These are phyloP conservation scores for Pseudozyma sp. DNA, from an alignment of 1,284 basidiomycete genomes.

Conservation along the genomic window DNA sequence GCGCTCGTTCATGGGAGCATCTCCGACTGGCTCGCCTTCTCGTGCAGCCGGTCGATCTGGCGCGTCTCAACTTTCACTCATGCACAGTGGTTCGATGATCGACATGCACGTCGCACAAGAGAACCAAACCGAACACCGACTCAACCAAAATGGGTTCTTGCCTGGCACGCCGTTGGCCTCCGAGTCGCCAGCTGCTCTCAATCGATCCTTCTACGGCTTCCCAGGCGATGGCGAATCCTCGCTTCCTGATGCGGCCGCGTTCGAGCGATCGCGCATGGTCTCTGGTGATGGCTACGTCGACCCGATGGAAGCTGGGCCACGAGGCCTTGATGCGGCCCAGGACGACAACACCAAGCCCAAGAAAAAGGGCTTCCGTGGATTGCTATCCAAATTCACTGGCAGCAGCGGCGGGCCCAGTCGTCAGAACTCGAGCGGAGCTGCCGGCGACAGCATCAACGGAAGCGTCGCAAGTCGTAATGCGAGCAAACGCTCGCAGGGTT, in stretches of 20 bases:
- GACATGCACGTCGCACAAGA: conserved; percentile 70
- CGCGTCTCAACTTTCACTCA: conserved; percentile 65
- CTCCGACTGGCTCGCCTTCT: conserved; percentile 37
- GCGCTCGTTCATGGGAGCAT: conserved; percentile 53
- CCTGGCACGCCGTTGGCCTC: conserved; percentile 46
- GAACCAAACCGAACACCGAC: conserved; percentile 50
- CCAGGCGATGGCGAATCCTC: conserved; percentile 55
- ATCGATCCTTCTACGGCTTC: conserved; percentile 56
- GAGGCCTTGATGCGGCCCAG: conserved; percentile 24
- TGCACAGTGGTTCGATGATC: conserved; percentile 69
- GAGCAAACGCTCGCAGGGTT: conserved; percentile 48
- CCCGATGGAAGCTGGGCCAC: conserved; percentile 44
- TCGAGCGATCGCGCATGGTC: conserved; percentile 40
- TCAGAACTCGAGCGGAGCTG: conserved; percentile 17
- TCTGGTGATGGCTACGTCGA: conserved; percentile 46
- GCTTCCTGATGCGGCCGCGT: conserved; percentile 31
- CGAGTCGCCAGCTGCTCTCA: conserved; percentile 45
- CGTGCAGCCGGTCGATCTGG: conserved; percentile 38
- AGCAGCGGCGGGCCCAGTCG: conserved; percentile 23
- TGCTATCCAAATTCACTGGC: conserved; percentile 54
- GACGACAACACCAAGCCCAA: conserved; percentile 47
- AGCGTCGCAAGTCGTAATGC: conserved; percentile 49
- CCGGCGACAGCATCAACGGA: conserved; percentile 30
- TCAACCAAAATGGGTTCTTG: conserved; percentile 56
- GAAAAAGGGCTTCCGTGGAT: conserved; percentile 56